A percentile compares a stretch with the other conserved stretches of the same genome.
Evolutionary conservation across 768 basidiomycete genomes (phyloP).

Genomic region (Leccinum sublutescens): DNA sequence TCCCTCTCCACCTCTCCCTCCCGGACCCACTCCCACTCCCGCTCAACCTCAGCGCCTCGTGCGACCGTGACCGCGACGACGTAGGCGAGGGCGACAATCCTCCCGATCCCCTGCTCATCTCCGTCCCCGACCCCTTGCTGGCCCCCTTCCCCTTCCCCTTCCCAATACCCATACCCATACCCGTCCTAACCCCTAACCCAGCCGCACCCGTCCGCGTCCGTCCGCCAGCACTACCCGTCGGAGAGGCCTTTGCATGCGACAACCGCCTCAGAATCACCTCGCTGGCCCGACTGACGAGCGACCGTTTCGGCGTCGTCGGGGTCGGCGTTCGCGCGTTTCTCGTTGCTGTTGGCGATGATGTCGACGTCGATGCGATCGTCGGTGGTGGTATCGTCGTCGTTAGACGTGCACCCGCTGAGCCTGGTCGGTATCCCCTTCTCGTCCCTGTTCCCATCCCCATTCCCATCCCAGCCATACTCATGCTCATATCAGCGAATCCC

Average conservation of each 20-base stretch:
- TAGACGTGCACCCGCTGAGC: constrained; percentile 26
- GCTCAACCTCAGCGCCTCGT: background rate
- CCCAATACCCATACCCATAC: too few species aligned
- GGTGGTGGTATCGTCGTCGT: constrained; percentile 6
- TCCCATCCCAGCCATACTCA: background rate
- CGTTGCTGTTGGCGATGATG: too few species aligned
- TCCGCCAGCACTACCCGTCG: background rate
- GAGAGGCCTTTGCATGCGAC: constrained; percentile 15
- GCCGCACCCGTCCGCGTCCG: too few species aligned
- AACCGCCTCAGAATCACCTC: constrained; percentile 25
- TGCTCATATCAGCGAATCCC: background rate
- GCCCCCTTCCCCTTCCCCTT: too few species aligned
- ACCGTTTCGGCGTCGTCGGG: background rate
- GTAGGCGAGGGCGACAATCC: background rate
- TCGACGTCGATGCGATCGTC: too few species aligned
- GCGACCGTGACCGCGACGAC: constrained; percentile 4
- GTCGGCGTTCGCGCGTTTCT: background rate
- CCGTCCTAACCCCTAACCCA: too few species aligned
- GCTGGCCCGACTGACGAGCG: constrained; percentile 14
- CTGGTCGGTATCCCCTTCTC: constrained; percentile 12
- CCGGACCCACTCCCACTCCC: too few species aligned
- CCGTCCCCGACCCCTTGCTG: too few species aligned
- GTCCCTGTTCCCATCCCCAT: too few species aligned
- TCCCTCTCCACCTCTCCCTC: too few species aligned
- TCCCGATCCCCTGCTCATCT: background rate